Base-by-base conservation (phyloP, 176 grass and related monocot species). In the Zoysia japonica region DNA sequence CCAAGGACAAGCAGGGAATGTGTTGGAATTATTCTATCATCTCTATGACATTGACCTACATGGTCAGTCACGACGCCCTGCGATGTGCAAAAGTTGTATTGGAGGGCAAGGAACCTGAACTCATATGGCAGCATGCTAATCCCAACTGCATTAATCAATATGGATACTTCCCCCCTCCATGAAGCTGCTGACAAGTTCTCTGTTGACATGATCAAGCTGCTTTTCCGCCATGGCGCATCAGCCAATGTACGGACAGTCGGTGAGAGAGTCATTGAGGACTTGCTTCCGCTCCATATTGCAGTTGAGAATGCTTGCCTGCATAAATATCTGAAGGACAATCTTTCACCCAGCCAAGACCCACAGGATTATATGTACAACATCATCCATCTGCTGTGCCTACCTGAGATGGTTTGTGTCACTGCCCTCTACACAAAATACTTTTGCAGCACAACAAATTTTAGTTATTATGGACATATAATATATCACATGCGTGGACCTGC, bases 321-420 rank as follows among this genome's bases (percentile, higher is more conserved):
- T 14, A 76, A 76, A 11, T 61, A 61, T 47, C 73, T 76, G 55
- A 54, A 76, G 55, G 73, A 76, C 17, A 74, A 72, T 54, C 49
- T 72, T 10, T 72, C 2, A n/a, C 14, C 35, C 4, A 40, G 2
- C 49, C 6, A 72, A 3, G 37, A 53, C 11, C 13, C 4, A 9
- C 3, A 9, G 35, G 70, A 55, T 41, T 72, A 61, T 48, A 65
- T 65, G 47, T 65, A 73, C 80, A 73, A 45, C 14, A 47, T 65
- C n/a, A 73, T 73, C 47, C 57, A 64, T 73, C 80, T 82, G 10
- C 38, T 73, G 39, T 82, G 80, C 47, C 38, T 65, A 63, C 68
- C 59, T 44, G 80, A 82, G 6, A 82, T 82, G 69, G 79, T 72
- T 64, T 72, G 68, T 81, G 19, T 72, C 16, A 61, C 54, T 81